Evolutionary conservation across 208 protist genomes (phyloP), one percentile per base, ranked within the genome.

Genomic region (Giardia muris): DNA sequence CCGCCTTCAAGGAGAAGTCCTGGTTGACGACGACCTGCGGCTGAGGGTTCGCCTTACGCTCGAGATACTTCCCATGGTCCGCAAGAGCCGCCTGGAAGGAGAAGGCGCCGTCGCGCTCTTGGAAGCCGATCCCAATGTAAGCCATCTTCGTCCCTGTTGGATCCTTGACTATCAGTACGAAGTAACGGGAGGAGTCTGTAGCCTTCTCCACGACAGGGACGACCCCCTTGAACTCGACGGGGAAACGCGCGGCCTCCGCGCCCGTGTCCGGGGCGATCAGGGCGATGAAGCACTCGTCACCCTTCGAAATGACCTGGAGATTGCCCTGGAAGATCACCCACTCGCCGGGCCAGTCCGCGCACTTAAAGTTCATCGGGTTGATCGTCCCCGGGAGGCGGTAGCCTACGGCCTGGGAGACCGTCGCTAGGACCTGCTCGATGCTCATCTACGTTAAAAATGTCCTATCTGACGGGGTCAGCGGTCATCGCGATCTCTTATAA

Each of bases 131-230:
- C 30, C 87, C 87, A 10, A 90, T 45, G 48, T 67, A 90, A 1
- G 87, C 87, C 45, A 47, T 4, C 2, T 45, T 22, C 0, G 87
- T 47, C 30, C 87, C 87, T 67, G 87, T 90, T 10, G 87, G 87
- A n/a, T 90, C 87, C n/a, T 4, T 90, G 4, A 90, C 87, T 10
- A 90, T 46, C n/a, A 90, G 2, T 43, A 90, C 87, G n/a, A 90
- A 90, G n/a, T 90, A 90, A 47, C 87, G 87, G 0, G 87, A 90
- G 1, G 87, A 90, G 43, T 90, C 87, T 10, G 87, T 67, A 30
- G 87, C 87, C 87, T 90, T 4, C 42, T 2, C 4, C 2, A 90
- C 1, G 4, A 90, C 87, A 4, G 87, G 87, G n/a, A 90, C 45
- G 43, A 46, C 1, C 2, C 87, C 87, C n/a, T 45, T 22, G 45